phyloP scores from a whole-genome alignment of 1,139 yeast species.

The Pichia sp. region DNA sequence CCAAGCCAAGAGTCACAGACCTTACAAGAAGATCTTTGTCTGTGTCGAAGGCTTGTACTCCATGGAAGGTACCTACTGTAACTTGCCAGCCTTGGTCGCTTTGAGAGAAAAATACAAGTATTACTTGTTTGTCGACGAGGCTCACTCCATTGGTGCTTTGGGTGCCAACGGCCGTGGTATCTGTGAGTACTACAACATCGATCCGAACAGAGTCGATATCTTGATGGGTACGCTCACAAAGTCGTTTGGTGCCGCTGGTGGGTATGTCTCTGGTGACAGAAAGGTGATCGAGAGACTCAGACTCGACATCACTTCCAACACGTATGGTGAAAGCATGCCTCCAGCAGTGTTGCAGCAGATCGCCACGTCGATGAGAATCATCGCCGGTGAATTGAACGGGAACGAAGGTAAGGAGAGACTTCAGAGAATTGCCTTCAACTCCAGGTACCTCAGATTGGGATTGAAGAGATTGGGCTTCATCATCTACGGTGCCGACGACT shows the following conservation, averaged over 20 bases:
- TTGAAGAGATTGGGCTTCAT: conserved; percentile 88
- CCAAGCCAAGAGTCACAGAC: conserved; percentile 93
- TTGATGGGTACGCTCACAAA: conserved; percentile 97
- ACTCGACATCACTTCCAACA: conserved; percentile 66
- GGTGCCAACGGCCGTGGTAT: conserved; percentile 94
- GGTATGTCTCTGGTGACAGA: conserved; percentile 78
- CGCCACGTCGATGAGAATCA: conserved; percentile 70
- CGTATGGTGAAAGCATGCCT: conserved; percentile 79
- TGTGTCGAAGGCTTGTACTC: conserved; percentile 96
- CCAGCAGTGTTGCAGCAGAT: conserved; percentile 92
- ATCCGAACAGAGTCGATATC: conserved; percentile 72
- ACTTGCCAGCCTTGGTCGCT: conserved; percentile 72
- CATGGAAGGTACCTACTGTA: conserved; percentile 96
- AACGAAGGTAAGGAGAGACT: conserved; percentile 92
- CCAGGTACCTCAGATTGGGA: conserved; percentile 87
- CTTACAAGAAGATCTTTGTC: conserved; percentile 91
- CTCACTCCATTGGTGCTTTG: conserved; percentile 96
- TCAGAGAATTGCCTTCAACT: conserved; percentile 90
- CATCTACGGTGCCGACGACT: conserved; percentile 91
- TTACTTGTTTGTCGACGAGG: conserved; percentile 90
- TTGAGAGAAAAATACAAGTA: conserved; percentile 83
- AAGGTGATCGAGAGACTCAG: conserved; percentile 69
- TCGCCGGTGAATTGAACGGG: conserved; percentile 77
- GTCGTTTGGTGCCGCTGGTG: conserved; percentile 98
- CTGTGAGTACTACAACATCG: conserved; percentile 84